These are phyloP conservation scores for Pseudoperonospora humuli DNA, from an alignment of 352 stramenopile species.

Conservation along the genomic window DNA sequence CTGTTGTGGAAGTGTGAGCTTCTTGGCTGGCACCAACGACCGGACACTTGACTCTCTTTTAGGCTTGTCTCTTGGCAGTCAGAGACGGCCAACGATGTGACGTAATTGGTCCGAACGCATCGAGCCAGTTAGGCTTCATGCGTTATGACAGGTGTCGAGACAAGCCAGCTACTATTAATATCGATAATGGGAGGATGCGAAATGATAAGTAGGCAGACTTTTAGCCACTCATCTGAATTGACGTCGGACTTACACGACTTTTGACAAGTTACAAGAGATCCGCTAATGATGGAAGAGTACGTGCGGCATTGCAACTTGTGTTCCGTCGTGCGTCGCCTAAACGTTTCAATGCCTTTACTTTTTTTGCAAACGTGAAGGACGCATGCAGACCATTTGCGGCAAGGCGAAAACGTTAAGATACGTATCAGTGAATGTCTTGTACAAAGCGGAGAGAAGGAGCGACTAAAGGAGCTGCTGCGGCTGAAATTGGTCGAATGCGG, in stretches of 20 bases:
- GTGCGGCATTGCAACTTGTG: constrained; percentile 1
- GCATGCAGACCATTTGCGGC: constrained; percentile 37
- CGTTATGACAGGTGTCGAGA: background rate
- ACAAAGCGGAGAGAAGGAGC: constrained; percentile 86
- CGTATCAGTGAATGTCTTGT: constrained; percentile 85
- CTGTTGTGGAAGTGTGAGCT: no score
- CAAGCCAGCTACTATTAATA: no score
- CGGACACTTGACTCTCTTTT: constrained; percentile 7
- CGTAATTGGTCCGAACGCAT: constrained; percentile 24
- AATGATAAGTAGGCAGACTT: no score
- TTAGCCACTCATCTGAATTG: no score
- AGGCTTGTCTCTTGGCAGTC: constrained; percentile 7
- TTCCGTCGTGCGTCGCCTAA: no score
- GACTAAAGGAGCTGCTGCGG: constrained; percentile 84
- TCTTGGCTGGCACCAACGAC: no score
- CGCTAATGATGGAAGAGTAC: constrained; percentile 22
- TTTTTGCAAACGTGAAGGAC: constrained; percentile 29
- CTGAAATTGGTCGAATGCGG: constrained; percentile 86
- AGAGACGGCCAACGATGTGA: constrained; percentile 19
- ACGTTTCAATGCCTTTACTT: constrained; percentile 6
- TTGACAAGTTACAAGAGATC: no score
- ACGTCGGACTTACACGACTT: no score
- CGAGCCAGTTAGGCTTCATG: constrained; percentile 17
- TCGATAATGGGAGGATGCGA: no score
- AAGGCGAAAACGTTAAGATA: constrained; percentile 66